Conservation (phyloP, 176 grass and related monocot genomes). For the Pharus latifolius region DNA sequence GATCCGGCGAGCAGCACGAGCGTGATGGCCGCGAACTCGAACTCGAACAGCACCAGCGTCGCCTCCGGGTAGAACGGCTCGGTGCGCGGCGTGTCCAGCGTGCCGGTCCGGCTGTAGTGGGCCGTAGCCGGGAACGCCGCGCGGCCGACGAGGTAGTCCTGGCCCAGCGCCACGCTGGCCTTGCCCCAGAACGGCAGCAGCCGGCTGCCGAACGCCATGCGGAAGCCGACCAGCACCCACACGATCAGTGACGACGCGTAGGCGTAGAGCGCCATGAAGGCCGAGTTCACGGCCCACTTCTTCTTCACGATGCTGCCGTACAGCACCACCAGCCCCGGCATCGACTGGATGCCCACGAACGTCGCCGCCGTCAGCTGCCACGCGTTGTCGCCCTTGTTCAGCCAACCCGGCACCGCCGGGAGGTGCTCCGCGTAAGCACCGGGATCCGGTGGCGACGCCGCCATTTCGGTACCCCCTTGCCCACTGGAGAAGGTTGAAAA, state of each 20-base stretch:
- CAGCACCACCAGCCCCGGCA: constrained; percentile 53
- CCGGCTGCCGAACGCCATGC: constrained; percentile 67
- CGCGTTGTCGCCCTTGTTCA: constrained; percentile 94
- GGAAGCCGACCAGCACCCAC: constrained; percentile 58
- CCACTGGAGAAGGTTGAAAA: no score
- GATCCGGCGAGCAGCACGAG: constrained; percentile 70
- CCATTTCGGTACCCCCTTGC: no score
- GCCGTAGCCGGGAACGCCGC: constrained; percentile 34
- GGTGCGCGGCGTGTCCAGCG: neutral
- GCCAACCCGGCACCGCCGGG: constrained; percentile 60
- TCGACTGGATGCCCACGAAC: constrained; percentile 70
- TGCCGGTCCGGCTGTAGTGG: constrained; percentile 12
- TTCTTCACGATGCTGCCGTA: constrained; percentile 92
- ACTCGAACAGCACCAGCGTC: constrained; percentile 63
- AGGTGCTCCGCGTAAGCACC: constrained; percentile 23
- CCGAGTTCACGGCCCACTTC: constrained; percentile 80
- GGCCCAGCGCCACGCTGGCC: constrained; percentile 42
- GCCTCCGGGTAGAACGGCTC: constrained; percentile 52
- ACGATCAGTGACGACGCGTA: constrained; percentile 67
- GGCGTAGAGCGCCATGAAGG: constrained; percentile 78
- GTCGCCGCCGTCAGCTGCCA: constrained; percentile 81
- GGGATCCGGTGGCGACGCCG: neutral
- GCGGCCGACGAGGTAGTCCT: constrained; percentile 39
- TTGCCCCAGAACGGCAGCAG: constrained; percentile 78
- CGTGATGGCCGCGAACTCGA: constrained; percentile 78